Evolutionary conservation across 2,329 filamentous ascomycete genomes (phyloP), one percentile per base, ranked within the genome.

Genomic region (Allantophomopsis cytisporea): DNA sequence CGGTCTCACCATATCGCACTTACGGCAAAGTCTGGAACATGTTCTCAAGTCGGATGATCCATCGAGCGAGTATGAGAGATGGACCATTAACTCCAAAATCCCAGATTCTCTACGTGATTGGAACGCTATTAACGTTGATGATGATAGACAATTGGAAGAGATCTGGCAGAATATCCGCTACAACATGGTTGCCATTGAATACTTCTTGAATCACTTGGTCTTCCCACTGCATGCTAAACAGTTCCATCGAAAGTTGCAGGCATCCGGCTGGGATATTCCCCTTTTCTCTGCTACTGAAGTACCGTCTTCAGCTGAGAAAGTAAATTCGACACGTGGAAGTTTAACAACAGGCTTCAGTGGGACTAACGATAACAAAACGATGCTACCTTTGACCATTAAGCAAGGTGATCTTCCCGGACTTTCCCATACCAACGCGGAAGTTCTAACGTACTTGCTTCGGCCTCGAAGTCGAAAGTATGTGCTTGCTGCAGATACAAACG

Each of bases 331-430:
- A 4, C 76, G 68, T 40, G 5, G 14, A 0, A 57, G 71, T 15
- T 62, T 66, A 0, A 76, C 68, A 0, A 77, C 73, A 0, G 81
- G 80, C 0, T 86, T 86, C 49, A 82, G 76, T 40, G 80, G 80
- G 0, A 86, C 80, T 0, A 79, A 76, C 17, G 80, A 85, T 46
- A 73, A 70, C 0, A 56, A 64, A 11, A 59, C 64, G n/a, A 50
- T 78, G 0, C 59, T 85, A 0, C 79, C 80, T 0, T 48, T 79
- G 0, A 57, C 48, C 1, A 63, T 84, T 0, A 48, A 58, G 1
- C 75, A 82, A 21, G 55, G 69, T 0, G 73, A 83, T 30, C 59
- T 79, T 0, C 49, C 56, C 0, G 55, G 58, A 0, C 72, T 81
- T 31, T 58, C 57, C 1, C 74, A 82, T 38, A 87, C 80, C 0